phyloP scores from a whole-genome alignment of 345 rosid genomes.

The Eucalyptus polyanthemos region DNA sequence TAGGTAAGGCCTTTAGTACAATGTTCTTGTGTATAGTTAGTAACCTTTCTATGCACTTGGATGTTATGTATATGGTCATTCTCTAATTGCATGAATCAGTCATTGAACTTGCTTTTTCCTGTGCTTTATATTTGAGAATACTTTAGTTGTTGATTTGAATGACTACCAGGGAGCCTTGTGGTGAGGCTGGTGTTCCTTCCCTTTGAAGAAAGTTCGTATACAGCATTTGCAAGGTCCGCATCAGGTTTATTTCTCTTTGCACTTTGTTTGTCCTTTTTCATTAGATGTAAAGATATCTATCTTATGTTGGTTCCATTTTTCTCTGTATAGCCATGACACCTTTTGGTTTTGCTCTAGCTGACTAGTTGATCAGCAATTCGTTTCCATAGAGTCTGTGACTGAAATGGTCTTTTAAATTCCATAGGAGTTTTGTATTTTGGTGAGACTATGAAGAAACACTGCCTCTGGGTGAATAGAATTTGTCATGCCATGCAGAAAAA shows the following conservation, averaged over 20 bases:
- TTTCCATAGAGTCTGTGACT: background rate
- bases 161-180: constrained; percentile 73
- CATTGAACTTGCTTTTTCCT: background rate
- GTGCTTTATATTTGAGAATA: background rate
- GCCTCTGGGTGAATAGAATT: background rate
- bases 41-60: background rate
- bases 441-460: background rate
- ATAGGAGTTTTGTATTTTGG: background rate
- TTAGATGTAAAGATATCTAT: background rate
- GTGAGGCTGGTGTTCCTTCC: constrained; percentile 94
- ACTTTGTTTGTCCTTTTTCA: background rate
- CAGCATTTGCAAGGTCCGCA: constrained; percentile 95
- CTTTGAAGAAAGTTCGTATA: constrained; percentile 90
- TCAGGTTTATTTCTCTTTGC: constrained; percentile 78
- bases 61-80: background rate
- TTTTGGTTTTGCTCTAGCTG: background rate
- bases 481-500: background rate
- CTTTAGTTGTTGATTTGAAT: background rate
- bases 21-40: background rate
- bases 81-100: background rate
- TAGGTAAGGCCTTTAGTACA: constrained; percentile 35
- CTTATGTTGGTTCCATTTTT: background rate
- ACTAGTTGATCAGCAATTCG: background rate
- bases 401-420: background rate
- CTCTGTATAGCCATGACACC: background rate